Evolutionary conservation across 306 rosid genomes (phyloP).

Genomic region (Arachis hypogaea): DNA sequence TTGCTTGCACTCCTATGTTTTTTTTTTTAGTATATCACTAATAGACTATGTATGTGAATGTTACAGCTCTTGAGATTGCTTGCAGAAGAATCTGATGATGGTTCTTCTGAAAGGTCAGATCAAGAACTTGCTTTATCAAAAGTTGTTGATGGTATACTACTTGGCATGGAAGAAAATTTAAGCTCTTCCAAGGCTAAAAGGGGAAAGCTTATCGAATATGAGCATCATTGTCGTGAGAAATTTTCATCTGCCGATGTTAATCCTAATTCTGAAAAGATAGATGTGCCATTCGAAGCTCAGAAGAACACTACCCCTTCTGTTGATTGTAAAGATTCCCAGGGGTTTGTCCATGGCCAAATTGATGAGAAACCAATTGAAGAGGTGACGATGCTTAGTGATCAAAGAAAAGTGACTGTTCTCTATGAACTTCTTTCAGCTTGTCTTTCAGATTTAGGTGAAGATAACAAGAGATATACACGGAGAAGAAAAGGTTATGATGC

Average conservation of each 20-base stretch:
- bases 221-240: constrained; percentile 67
- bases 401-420: constrained; percentile 82
- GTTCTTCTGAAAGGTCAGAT: constrained; percentile 59
- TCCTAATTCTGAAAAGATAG: constrained; percentile 48
- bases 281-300: constrained; percentile 41
- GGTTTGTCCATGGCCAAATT: constrained; percentile 32
- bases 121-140: constrained; percentile 70
- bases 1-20: neutral
- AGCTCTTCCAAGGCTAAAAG: constrained; percentile 54
- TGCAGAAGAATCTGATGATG: constrained; percentile 59
- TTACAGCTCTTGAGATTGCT: constrained; percentile 79
- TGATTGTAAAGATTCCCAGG: constrained; percentile 44
- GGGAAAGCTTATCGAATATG: constrained; percentile 65
- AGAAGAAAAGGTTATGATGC: constrained; percentile 89
- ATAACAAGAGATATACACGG: constrained; percentile 51
- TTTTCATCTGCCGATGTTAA: constrained; percentile 50
- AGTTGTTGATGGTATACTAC: constrained; percentile 63
- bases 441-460: constrained; percentile 59
- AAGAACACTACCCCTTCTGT: constrained; percentile 35
- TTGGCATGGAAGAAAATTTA: constrained; percentile 50
- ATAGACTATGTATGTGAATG: constrained; percentile 36
- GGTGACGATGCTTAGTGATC: constrained; percentile 62
- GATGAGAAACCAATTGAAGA: constrained; percentile 68
- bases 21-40: constrained; percentile 1
- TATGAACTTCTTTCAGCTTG: constrained; percentile 87